Base-by-base conservation (phyloP, 2,329 filamentous ascomycete species). In the Beauveria asiatica region DNA sequence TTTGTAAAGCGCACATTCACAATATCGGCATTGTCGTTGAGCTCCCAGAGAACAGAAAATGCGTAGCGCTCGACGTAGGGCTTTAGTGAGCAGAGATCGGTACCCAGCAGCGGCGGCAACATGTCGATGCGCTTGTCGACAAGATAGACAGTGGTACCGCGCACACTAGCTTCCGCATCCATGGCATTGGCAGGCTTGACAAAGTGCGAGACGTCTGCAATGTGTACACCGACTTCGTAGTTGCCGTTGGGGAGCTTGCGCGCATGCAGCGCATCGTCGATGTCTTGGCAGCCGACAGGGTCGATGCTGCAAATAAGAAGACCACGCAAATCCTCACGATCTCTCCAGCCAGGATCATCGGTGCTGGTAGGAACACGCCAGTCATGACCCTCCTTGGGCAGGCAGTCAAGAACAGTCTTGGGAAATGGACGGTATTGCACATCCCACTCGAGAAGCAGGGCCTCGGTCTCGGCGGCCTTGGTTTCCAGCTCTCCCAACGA, bases 61-160 rank as follows among this genome's bases (percentile, higher is more conserved):
- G 90, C 90, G 69, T 86, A 94, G 10, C 90, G 89, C 76, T 99
- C 94, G n/a, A 99, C 92, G 68, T 97, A 94, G 0, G 94, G 94
- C 73, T 97, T 97, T 21, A 99, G 79, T 0, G 94, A 99, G 76
- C 94, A 99, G 1, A 99, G 80, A 69, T 99, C 92, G 0, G 94
- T 99, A 61, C 94, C 94, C 13, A 99, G 86, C 37, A 99, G 86
- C 82, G 92, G 92, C 1, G 95, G 95, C 73, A 99, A 82, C 95
- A 99, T 99, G 78, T 99, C 95, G 68, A 99, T 99, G 68, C 94
- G 92, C 80, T 99, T 99, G 75, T 99, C 94, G 3, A 99, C 94
- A 17, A 99, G 80, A 72, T 99, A 99, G 30, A 99, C 94, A 0
- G 93, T 97, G 5, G 94, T 97, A 63, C 94, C 94, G 68, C 94